Percentiles rank a stretch among this genome's conserved stretches.
Conservation (phyloP, 345 rosid species). For the Combretum micranthum region DNA sequence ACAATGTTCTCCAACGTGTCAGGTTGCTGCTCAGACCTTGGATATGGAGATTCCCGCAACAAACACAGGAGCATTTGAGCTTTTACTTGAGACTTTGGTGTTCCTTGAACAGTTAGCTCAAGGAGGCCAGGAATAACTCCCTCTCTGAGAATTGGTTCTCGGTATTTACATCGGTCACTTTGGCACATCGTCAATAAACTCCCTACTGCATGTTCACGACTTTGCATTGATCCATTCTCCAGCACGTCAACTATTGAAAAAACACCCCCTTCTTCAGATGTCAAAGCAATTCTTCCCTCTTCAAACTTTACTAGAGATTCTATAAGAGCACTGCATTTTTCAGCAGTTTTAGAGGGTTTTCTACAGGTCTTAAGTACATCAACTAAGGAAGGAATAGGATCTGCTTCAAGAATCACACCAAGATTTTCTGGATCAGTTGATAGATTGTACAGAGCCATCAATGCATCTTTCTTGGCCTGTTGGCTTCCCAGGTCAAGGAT, state of each 20-base stretch:
- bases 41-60: constrained; percentile 62
- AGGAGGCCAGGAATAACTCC: constrained; percentile 97
- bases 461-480: constrained; percentile 70
- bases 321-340: constrained; percentile 72
- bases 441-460: constrained; percentile 82
- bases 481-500: constrained; percentile 59
- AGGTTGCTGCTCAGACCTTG: constrained; percentile 66
- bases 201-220: constrained; percentile 86
- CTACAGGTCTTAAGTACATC: constrained; percentile 59
- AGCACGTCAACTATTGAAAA: constrained; percentile 78
- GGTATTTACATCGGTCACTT: constrained; percentile 75
- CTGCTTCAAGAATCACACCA: constrained; percentile 36
- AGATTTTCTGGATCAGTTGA: constrained; percentile 55
- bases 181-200: constrained; percentile 69
- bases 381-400: constrained; percentile 57
- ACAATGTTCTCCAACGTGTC: constrained; percentile 89
- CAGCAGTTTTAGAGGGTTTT: constrained; percentile 77
- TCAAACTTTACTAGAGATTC: constrained; percentile 76
- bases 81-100: constrained; percentile 67
- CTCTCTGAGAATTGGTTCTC: constrained; percentile 88
- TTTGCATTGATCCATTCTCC: constrained; percentile 77
- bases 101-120: constrained; percentile 94
- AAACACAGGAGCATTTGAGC: constrained; percentile 68
- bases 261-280: constrained; percentile 74
- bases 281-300: constrained; percentile 56